These are phyloP conservation scores for Colletotrichum tropicicola DNA, from an alignment of 2,329 filamentous ascomycete genomes.

Conservation along the genomic window DNA sequence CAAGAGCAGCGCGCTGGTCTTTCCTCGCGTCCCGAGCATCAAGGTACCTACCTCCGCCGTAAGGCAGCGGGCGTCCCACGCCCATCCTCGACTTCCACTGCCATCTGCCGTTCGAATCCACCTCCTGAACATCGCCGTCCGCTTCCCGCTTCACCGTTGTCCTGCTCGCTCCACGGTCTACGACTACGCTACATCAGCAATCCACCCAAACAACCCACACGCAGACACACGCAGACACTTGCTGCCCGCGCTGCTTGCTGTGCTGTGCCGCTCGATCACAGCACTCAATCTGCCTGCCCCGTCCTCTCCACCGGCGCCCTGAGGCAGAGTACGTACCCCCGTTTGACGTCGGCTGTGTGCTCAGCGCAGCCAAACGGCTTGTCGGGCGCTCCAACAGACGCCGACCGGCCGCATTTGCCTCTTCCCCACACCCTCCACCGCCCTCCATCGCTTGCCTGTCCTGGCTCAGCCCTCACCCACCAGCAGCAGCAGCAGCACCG, in stretches of 20 bases:
- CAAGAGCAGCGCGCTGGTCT: not conserved
- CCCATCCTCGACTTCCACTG: not conserved
- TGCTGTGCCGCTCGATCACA: no score
- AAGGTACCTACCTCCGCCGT: not conserved
- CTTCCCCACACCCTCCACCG: conserved; percentile 24
- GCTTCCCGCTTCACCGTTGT: not conserved
- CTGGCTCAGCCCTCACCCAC: conserved; percentile 12
- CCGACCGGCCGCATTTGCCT: conserved; percentile 17
- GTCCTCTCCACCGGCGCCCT: no score
- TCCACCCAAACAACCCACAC: not conserved
- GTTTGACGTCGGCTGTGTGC: not conserved
- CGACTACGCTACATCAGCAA: conserved; percentile 3
- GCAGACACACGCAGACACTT: not conserved
- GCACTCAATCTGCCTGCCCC: no score
- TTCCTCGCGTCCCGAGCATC: not conserved
- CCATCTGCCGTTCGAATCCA: not conserved
- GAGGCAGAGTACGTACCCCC: not conserved
- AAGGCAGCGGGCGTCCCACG: not conserved
- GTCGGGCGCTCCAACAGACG: conserved; percentile 15
- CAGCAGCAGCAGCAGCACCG: not conserved
- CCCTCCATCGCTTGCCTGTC: conserved; percentile 6
- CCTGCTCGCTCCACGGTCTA: not conserved
- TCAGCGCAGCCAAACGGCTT: not conserved
- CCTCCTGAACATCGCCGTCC: not conserved
- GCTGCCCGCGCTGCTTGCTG: no score